Percentiles rank a stretch among this genome's conserved stretches.
Evolutionary conservation across 345 rosid species (phyloP).

Genomic region (Balakata baccata): DNA sequence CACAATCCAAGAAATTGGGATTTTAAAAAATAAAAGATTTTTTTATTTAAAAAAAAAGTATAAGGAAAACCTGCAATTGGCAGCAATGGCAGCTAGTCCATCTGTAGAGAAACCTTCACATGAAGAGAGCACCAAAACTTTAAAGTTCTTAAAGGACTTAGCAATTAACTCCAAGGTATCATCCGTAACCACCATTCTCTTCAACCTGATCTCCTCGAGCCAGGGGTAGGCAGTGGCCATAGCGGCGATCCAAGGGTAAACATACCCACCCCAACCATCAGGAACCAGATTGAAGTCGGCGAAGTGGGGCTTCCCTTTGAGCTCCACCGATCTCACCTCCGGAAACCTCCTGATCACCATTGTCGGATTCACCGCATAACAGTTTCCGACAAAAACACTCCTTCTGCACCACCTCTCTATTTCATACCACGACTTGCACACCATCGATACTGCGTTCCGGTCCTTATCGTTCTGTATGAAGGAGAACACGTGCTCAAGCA

Average conservation of each 20-base stretch:
- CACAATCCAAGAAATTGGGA: too few relatives aligned
- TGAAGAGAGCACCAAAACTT: conserved; percentile 60
- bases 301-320: conserved; percentile 98
- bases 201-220: conserved; percentile 76
- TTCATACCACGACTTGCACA: conserved; percentile 91
- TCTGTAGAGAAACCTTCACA: conserved; percentile 95
- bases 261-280: conserved; percentile 89
- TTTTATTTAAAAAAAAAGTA: neutral
- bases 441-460: conserved; percentile 80
- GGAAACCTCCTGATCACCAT: conserved; percentile 68
- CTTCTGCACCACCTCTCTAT: conserved; percentile 66
- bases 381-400: conserved; percentile 74
- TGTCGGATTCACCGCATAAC: conserved; percentile 69
- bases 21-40: neutral
- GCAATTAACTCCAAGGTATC: conserved; percentile 72
- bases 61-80: conserved; percentile 70
- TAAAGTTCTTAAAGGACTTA: conserved; percentile 72
- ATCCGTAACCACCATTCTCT: conserved; percentile 89
- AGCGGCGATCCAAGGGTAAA: conserved; percentile 68
- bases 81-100: conserved; percentile 87
- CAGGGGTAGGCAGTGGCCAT: conserved; percentile 50
- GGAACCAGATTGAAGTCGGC: conserved; percentile 94
- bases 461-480: conserved; percentile 62
- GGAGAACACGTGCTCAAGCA: conserved; percentile 73
- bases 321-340: conserved; percentile 66